Conservation (phyloP, 2,329 filamentous ascomycete genomes). For the Purpureocillium lavendulum region DNA sequence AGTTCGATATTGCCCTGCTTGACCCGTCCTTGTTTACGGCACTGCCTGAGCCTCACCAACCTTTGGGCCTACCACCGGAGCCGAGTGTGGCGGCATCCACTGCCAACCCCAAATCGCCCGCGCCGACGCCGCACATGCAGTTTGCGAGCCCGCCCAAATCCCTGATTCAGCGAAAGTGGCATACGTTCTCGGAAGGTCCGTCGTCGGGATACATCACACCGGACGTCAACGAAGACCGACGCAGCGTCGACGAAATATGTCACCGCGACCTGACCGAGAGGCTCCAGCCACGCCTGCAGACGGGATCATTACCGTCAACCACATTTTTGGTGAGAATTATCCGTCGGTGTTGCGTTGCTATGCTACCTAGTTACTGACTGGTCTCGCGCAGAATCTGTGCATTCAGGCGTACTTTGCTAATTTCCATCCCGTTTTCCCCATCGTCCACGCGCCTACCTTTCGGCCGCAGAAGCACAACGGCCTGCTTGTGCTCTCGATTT, state of each 20-base stretch:
- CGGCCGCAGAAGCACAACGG: slow-evolving; percentile 17
- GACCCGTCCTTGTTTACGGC: slow-evolving; percentile 6
- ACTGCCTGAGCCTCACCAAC: slow-evolving; percentile 5
- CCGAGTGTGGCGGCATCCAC: no score
- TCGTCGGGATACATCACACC: no score
- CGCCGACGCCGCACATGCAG: no score
- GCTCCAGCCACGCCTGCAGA: slow-evolving; percentile 2
- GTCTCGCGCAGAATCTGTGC: slow-evolving; percentile 10
- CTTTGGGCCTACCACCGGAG: no score
- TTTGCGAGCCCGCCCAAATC: no score
- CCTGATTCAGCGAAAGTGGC: no score
- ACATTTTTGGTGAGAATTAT: slow-evolving; percentile 7
- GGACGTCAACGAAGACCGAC: no score
- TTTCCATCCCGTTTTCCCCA: slow-evolving; percentile 12
- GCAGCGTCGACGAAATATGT: no score
- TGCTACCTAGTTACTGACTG: background rate
- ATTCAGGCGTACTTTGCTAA: slow-evolving; percentile 12
- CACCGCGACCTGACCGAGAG: no score
- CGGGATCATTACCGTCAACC: slow-evolving; percentile 8
- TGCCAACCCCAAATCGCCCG: no score
- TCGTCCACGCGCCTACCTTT: slow-evolving; percentile 9
- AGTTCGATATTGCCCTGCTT: slow-evolving; percentile 1
- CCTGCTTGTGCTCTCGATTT: slow-evolving; percentile 24
- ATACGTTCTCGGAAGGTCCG: no score
- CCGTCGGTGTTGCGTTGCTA: no score